Conservation (phyloP, 2,329 filamentous ascomycete genomes). For the Zymoseptoria tritici region DNA sequence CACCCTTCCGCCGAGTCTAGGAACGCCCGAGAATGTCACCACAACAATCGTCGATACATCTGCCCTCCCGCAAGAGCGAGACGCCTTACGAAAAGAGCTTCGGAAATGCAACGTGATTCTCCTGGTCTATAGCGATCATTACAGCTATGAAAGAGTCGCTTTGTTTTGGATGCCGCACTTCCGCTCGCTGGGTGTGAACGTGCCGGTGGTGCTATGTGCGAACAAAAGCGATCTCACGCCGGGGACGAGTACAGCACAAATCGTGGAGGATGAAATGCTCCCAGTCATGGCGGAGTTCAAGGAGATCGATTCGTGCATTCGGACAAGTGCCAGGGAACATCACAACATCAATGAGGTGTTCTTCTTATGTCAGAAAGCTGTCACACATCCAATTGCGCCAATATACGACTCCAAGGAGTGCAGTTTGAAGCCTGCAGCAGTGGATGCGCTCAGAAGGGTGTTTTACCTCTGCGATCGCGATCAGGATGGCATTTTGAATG, state of each 20-base stretch:
- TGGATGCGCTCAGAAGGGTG: slow-evolving; percentile 77
- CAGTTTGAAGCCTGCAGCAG: slow-evolving; percentile 77
- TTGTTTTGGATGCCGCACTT: slow-evolving; percentile 99
- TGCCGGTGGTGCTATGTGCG: slow-evolving; percentile 91
- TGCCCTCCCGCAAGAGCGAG: slow-evolving; percentile 85
- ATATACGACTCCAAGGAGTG: slow-evolving; percentile 92
- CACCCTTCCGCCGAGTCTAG: slow-evolving; percentile 85
- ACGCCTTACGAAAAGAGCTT: slow-evolving; percentile 84
- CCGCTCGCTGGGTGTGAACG: slow-evolving; percentile 93
- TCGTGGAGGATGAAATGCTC: slow-evolving; percentile 94
- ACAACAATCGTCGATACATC: slow-evolving; percentile 98
- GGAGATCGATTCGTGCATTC: slow-evolving; percentile 96
- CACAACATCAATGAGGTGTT: slow-evolving; percentile 92
- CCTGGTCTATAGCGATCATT: slow-evolving; percentile 95
- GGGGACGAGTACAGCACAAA: slow-evolving; percentile 69
- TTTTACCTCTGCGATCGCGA: slow-evolving; percentile 97
- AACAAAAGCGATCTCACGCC: slow-evolving; percentile 86
- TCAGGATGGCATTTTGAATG: slow-evolving; percentile 85
- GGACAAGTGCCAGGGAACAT: slow-evolving; percentile 85
- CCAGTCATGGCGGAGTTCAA: slow-evolving; percentile 87
- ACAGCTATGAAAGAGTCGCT: slow-evolving; percentile 95
- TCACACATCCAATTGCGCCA: slow-evolving; percentile 92
- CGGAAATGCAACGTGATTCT: slow-evolving; percentile 95
- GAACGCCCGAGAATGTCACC: slow-evolving; percentile 91
- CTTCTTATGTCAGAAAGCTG: slow-evolving; percentile 95